Evolutionary conservation across 495 filamentous ascomycete genomes (phyloP), one percentile per base, ranked within the genome.

Genomic region (Podospora didyma): DNA sequence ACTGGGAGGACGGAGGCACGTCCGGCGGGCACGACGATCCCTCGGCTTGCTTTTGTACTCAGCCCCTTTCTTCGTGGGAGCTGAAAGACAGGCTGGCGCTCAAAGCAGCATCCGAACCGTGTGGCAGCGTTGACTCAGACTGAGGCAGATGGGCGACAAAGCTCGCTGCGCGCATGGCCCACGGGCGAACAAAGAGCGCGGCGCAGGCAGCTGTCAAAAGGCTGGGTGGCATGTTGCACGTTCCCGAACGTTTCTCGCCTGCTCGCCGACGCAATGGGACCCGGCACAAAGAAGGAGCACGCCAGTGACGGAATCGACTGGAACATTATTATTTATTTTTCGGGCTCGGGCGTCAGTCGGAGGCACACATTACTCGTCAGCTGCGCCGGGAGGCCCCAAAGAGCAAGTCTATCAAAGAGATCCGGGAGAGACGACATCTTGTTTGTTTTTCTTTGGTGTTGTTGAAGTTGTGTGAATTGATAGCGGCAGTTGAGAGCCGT

Each of bases 251-350:
- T 22, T 22, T 19, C 3, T 20, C 19, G 20, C n/a, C 45, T 21
- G 20, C 19, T 22, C 7, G 19, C 45, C 45, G 31, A 41, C 49
- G 21, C 49, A 26, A 26, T 23, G 47, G 47, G 11, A 26, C 7
- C 22, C 19, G 9, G 49, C 24, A 52, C 49, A 52, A 52, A 52
- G 35, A 42, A 52, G 28, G 16, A 14, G 45, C 20, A 47, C 45
- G 45, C 45, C 45, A 19, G 20, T 22, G 45, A 47, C 22, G 20
- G 20, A 47, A 47, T 22, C 45, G 20, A 19, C 45, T 26, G 22
- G 39, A 17, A 42, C 39, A 17, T 42, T 17, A 31, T 9, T 9
- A 3, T 9, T 31, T 4, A 9, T 4, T 4, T 31, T 31, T 31
- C 26, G 26, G 26, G 26, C 26, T 31, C 26, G 26, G 26, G 9